Evolutionary conservation across 1,284 basidiomycete genomes (phyloP).

Genomic region (Leccinum holopus): DNA sequence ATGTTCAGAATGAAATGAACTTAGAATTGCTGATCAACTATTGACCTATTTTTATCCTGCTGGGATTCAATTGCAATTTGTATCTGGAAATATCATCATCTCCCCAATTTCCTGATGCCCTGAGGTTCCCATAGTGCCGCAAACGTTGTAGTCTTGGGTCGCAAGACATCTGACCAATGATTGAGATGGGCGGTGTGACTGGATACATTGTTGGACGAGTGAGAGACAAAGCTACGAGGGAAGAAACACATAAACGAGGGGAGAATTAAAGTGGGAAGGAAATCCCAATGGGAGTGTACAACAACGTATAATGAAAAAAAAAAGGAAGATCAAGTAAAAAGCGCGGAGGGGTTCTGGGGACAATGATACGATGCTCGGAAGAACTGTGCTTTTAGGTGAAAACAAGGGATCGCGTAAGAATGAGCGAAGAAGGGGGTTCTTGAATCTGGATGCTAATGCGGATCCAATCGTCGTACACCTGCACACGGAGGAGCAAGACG

Average conservation of each 20-base stretch:
- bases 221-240: too few relatives aligned
- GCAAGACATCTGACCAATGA: too few relatives aligned
- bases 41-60: too few relatives aligned
- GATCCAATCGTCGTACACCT: slow-evolving; percentile 25
- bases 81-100: too few relatives aligned
- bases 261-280: neutral
- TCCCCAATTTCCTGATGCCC: slow-evolving; percentile 12
- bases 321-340: neutral
- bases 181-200: too few relatives aligned
- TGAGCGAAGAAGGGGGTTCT: slow-evolving; percentile 1
- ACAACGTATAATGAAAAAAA: neutral
- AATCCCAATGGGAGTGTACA: neutral
- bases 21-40: too few relatives aligned
- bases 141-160: too few relatives aligned
- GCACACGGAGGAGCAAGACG: slow-evolving; percentile 13
- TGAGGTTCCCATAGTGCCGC: slow-evolving; percentile 33
- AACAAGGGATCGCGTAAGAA: neutral
- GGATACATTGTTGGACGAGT: too few relatives aligned
- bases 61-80: too few relatives aligned
- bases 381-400: neutral
- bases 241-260: too few relatives aligned
- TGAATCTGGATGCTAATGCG: slow-evolving; percentile 6
- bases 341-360: neutral
- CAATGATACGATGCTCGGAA: neutral
- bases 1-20: too few relatives aligned